phyloP scores from a whole-genome alignment of 345 rosid species.

The Mercurialis annua region DNA sequence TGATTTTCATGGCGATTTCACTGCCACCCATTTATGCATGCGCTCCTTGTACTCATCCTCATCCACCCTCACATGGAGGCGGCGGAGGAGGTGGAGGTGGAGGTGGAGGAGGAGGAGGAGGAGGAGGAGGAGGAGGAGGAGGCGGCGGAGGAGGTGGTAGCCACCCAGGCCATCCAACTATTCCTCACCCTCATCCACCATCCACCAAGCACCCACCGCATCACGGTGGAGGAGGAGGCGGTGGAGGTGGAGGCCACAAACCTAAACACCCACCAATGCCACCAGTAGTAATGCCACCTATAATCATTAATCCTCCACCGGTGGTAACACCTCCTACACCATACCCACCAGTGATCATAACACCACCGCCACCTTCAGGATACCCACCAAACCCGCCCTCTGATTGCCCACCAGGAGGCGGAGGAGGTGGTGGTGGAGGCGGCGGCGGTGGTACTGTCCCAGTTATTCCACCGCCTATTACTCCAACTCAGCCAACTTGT shows the following conservation, averaged over 20 bases:
- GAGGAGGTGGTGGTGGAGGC: conserved; percentile 41
- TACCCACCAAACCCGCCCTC: conserved; percentile 50
- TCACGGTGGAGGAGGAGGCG: conserved; percentile 38
- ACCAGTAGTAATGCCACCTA: conserved; percentile 38
- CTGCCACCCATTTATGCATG: conserved; percentile 62
- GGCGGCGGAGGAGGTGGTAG: too few relatives aligned
- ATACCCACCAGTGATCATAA: conserved; percentile 35
- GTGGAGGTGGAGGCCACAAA: background rate
- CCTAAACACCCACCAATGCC: conserved; percentile 28
- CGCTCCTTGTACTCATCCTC: conserved; percentile 44
- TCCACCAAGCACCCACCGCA: conserved; percentile 46
- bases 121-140: background rate
- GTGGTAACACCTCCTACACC: conserved; percentile 34
- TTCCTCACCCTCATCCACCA: conserved; percentile 39
- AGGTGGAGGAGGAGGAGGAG: too few relatives aligned
- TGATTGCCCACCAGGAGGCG: conserved; percentile 30
- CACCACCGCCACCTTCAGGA: conserved; percentile 49
- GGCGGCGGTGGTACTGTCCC: conserved; percentile 46
- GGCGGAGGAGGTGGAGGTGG: too few relatives aligned
- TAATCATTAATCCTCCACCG: conserved; percentile 18
- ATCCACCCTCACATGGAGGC: conserved; percentile 32
- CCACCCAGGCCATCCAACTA: conserved; percentile 27
- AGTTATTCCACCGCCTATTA: conserved; percentile 10
- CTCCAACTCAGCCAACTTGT: conserved; percentile 27
- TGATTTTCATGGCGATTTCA: conserved; percentile 46